Evolutionary conservation across 2,329 filamentous ascomycete species (phyloP).

Genomic region (Penicillium sp.): DNA sequence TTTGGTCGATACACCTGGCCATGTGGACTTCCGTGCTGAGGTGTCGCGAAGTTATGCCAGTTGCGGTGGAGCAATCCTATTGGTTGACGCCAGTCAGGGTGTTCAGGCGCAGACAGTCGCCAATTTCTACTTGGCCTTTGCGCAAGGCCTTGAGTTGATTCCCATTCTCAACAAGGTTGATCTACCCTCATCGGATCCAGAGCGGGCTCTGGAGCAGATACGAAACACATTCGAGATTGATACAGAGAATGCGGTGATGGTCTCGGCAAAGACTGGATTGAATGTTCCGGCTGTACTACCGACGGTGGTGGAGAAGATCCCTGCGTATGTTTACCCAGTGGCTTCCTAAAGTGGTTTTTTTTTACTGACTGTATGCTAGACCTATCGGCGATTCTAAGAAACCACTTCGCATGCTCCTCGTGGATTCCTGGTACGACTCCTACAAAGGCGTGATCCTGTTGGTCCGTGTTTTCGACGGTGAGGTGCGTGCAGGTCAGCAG

Average conservation of each 20-base stretch:
- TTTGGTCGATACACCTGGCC: conserved; percentile 92
- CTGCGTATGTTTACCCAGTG: conserved; percentile 51
- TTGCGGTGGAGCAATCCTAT: conserved; percentile 85
- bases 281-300: conserved; percentile 84
- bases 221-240: conserved; percentile 84
- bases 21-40: conserved; percentile 96
- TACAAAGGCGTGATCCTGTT: conserved; percentile 92
- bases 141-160: conserved; percentile 80
- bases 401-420: conserved; percentile 79
- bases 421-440: conserved; percentile 98
- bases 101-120: conserved; percentile 97
- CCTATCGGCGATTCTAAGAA: conserved; percentile 71
- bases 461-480: conserved; percentile 87
- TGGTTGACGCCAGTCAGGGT: conserved; percentile 95
- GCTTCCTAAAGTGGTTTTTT: neutral
- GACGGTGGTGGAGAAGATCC: conserved; percentile 79
- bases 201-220: conserved; percentile 82
- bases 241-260: conserved; percentile 68
- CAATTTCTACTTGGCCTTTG: conserved; percentile 97
- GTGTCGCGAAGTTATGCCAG: conserved; percentile 94
- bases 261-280: conserved; percentile 90
- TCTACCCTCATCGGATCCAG: conserved; percentile 82
- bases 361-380: conserved; percentile 32
- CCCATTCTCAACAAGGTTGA: conserved; percentile 98
- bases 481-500: conserved; percentile 76